phyloP scores from a whole-genome alignment of 306 rosid species.

The Castanea crenata region DNA sequence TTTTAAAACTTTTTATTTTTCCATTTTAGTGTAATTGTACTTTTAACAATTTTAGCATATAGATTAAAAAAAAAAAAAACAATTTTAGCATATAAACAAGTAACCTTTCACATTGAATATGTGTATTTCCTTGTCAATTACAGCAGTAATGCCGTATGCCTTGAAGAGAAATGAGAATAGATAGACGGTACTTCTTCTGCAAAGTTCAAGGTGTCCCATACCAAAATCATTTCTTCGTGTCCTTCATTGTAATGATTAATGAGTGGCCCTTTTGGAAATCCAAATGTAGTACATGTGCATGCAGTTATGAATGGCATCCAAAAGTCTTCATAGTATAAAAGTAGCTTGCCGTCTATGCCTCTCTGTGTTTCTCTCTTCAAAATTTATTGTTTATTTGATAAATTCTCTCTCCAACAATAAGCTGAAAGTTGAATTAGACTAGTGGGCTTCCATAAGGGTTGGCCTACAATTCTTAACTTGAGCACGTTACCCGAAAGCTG shows the following conservation, averaged over 20 bases:
- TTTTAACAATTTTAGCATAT: too few species aligned
- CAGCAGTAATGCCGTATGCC: too few species aligned
- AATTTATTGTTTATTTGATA: neutral
- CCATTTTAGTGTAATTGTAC: too few species aligned
- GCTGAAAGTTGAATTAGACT: neutral
- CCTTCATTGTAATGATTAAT: constrained; percentile 1
- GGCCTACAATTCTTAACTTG: fast-evolving
- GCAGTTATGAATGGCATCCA: constrained; percentile 7
- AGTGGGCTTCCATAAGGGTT: too few species aligned
- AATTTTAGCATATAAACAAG: too few species aligned
- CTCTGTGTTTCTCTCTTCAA: neutral
- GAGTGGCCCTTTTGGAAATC: constrained; percentile 17
- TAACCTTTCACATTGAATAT: too few species aligned
- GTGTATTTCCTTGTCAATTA: neutral
- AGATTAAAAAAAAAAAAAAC: too few species aligned
- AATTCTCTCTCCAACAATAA: neutral
- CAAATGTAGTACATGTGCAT: constrained; percentile 3
- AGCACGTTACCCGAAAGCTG: fast-evolving
- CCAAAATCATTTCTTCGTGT: constrained; percentile 10
- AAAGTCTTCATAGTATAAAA: constrained; percentile 6
- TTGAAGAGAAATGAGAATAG: neutral
- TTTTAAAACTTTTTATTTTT: too few species aligned
- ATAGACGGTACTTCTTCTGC: neutral
- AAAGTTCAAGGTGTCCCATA: neutral
- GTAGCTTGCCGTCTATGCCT: neutral